Conservation (phyloP, 2,329 filamentous ascomycete genomes). For the Colletotrichum agaves region DNA sequence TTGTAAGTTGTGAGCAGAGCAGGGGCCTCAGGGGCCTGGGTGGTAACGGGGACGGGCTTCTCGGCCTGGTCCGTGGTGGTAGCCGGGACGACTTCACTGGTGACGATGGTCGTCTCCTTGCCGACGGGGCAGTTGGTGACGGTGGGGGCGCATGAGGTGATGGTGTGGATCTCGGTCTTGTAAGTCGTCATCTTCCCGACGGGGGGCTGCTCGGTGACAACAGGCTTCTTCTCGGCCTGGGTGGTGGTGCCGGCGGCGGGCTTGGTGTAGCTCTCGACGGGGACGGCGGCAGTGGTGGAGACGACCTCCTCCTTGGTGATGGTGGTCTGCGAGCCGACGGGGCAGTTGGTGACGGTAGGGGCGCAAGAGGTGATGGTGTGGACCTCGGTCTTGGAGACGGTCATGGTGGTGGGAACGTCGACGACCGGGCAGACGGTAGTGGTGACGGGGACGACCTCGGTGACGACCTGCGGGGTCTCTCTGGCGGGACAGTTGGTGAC, state of each 20-base stretch:
- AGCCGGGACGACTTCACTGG: conserved; percentile 11
- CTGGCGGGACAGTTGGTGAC: conserved; percentile 30
- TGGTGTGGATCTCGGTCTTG: conserved; percentile 43
- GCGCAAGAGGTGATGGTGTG: conserved; percentile 46
- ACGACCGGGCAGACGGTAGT: conserved; percentile 57
- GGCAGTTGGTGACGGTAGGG: conserved; percentile 41
- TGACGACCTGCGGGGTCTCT: conserved; percentile 25
- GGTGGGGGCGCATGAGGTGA: conserved; percentile 44
- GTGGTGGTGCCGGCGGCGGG: conserved; percentile 1
- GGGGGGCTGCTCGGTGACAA: conserved; percentile 16
- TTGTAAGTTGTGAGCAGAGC: conserved; percentile 48
- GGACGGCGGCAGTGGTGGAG: conserved; percentile 19
- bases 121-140: conserved; percentile 41
- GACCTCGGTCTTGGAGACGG: conserved; percentile 41
- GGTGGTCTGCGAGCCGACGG: conserved; percentile 28
- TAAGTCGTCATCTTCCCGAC: conserved; percentile 27
- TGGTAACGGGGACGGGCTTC: conserved; percentile 8
- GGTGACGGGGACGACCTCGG: conserved; percentile 52
- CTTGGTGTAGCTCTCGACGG: conserved; percentile 34
- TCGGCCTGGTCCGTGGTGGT: conserved; percentile 5
- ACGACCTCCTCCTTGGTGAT: conserved; percentile 30
- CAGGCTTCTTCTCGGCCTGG: conserved; percentile 19
- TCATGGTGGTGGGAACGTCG: conserved; percentile 25
- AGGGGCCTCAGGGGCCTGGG: conserved; percentile 39
- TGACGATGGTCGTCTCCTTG: conserved; percentile 27